Evolutionary conservation across 2,329 filamentous ascomycete species (phyloP).

Genomic region (Dothideomycetes sp.): DNA sequence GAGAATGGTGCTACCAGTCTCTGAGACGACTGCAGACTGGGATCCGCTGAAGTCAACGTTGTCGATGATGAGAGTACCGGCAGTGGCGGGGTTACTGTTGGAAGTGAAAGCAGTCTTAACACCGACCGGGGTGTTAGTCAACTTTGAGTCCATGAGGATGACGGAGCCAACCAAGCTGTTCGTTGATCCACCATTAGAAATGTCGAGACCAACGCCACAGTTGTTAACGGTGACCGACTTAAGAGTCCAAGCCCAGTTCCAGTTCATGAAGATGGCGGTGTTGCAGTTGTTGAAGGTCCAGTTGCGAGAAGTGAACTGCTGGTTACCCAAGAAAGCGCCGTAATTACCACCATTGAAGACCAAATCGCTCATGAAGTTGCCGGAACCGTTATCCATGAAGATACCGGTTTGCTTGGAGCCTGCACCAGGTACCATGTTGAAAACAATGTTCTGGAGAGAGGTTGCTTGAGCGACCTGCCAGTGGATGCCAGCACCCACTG

Average conservation of each 20-base stretch:
- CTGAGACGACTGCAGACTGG: constrained; percentile 47
- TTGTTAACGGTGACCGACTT: constrained; percentile 38
- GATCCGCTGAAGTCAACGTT: constrained; percentile 67
- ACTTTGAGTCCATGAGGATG: constrained; percentile 68
- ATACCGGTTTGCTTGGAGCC: constrained; percentile 48
- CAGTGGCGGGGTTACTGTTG: constrained; percentile 54
- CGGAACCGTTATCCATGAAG: constrained; percentile 52
- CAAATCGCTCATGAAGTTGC: constrained; percentile 51
- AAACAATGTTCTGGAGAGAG: constrained; percentile 53
- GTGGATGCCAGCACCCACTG: constrained; percentile 36
- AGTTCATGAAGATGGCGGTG: constrained; percentile 46
- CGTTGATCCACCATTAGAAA: constrained; percentile 36
- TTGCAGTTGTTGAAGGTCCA: constrained; percentile 41
- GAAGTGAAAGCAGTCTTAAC: constrained; percentile 68
- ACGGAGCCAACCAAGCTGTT: constrained; percentile 77
- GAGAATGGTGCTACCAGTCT: constrained; percentile 60
- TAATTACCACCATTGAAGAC: constrained; percentile 52
- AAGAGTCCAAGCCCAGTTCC: constrained; percentile 46
- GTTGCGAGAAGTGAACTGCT: constrained; percentile 51
- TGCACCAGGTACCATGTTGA: constrained; percentile 44
- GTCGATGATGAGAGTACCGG: constrained; percentile 75
- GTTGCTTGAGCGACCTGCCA: constrained; percentile 50
- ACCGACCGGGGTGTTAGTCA: constrained; percentile 66
- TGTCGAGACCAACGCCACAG: constrained; percentile 40
- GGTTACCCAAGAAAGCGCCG: constrained; percentile 53